A percentile compares a stretch with the other conserved stretches of the same genome.
These are phyloP conservation scores for Clavariopsis aquatica DNA, from an alignment of 495 filamentous ascomycete species.

Conservation along the genomic window DNA sequence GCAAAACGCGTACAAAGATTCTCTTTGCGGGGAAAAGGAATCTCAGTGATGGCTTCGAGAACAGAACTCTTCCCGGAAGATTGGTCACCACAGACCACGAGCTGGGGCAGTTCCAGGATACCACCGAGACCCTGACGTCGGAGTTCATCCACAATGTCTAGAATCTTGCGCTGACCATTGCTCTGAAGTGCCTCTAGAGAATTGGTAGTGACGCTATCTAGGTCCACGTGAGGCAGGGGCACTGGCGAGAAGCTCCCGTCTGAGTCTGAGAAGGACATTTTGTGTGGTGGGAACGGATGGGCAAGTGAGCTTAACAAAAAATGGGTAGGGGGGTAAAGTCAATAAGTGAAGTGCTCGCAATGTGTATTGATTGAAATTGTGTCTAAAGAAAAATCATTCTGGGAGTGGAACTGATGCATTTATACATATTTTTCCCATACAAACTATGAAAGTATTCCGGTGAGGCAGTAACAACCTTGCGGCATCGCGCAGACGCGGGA, in stretches of 20 bases:
- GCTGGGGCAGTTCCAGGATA: constrained; percentile 64
- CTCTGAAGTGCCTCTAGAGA: constrained; percentile 42
- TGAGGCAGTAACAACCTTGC: too few species aligned
- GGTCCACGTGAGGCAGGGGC: constrained; percentile 4
- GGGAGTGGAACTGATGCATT: too few species aligned
- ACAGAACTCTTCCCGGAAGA: constrained; percentile 74
- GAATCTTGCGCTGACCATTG: constrained; percentile 42
- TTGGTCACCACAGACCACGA: constrained; percentile 74
- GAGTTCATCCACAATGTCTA: constrained; percentile 62
- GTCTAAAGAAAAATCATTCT: too few species aligned
- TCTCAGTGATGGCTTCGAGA: constrained; percentile 69
- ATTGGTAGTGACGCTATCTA: constrained; percentile 15
- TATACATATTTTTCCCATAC: too few species aligned
- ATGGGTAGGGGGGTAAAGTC: too few species aligned
- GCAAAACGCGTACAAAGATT: constrained; percentile 69
- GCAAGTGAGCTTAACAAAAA: too few species aligned
- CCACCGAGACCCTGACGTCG: constrained; percentile 57
- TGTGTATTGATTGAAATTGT: too few species aligned
- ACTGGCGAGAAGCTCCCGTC: not conserved
- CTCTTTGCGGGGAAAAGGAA: constrained; percentile 66
- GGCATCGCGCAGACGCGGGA: too few species aligned
- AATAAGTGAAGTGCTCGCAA: too few species aligned
- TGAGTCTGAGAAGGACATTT: not conserved
- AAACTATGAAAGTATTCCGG: too few species aligned
- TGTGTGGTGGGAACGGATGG: too few species aligned